phyloP scores from a whole-genome alignment of 257 asterid species.

The Nicotiana attenuata region DNA sequence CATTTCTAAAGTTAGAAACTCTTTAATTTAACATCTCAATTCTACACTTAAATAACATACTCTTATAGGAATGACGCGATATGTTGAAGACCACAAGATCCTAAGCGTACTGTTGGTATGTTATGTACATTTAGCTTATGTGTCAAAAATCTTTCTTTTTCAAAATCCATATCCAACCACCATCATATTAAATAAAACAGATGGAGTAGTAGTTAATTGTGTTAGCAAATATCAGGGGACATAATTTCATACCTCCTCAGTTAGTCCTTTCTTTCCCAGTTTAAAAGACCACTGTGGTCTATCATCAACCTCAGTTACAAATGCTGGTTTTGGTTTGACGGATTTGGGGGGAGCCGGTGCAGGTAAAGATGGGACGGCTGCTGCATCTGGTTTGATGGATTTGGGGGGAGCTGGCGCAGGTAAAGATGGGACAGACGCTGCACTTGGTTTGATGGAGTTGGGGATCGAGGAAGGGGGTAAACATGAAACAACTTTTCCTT shows the following conservation, averaged over 20 bases:
- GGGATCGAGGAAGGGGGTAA: conserved; percentile 18
- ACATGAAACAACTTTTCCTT: conserved; percentile 27
- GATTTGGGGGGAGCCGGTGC: conserved; percentile 1
- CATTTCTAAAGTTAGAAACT: not conserved
- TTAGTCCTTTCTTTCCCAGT: conserved; percentile 37
- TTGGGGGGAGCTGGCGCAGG: conserved; percentile 18
- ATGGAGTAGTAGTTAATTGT: not conserved
- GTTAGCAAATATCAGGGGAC: not conserved
- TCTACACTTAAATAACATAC: not conserved
- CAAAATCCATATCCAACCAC: not conserved
- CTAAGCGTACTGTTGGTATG: not conserved
- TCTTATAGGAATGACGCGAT: not conserved
- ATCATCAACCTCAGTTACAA: conserved; percentile 24
- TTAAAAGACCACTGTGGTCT: conserved; percentile 38
- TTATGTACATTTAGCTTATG: not conserved
- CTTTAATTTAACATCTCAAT: not conserved
- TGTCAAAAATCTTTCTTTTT: not conserved
- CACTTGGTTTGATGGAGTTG: not conserved
- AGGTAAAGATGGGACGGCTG: conserved; percentile 10
- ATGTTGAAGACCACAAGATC: not conserved
- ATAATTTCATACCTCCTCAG: conserved; percentile 38
- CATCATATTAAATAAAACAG: not conserved
- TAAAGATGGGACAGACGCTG: conserved; percentile 12
- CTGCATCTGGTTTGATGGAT: not conserved
- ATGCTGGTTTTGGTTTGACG: conserved; percentile 20